phyloP scores from a whole-genome alignment of 2,329 filamentous ascomycete species.

The Calycina marina region DNA sequence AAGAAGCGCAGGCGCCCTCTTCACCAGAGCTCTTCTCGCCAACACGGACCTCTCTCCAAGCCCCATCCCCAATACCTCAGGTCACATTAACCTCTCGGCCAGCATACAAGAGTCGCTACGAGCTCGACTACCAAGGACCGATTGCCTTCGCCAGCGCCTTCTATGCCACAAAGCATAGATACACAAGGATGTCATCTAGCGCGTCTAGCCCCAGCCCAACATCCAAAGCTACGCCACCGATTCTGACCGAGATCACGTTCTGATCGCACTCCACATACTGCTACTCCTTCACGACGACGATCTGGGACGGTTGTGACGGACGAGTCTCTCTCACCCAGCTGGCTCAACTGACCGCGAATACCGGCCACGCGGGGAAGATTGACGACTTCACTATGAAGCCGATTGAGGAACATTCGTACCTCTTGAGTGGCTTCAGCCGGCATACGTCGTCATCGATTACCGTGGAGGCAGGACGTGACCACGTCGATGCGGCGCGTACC shows the following conservation, averaged over 20 bases:
- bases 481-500: constrained; percentile 5
- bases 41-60: constrained; percentile 2
- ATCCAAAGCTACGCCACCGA: constrained; percentile 4
- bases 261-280: constrained; percentile 6
- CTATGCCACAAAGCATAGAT: constrained; percentile 6
- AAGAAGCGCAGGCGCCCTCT: constrained; percentile 5
- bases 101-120: constrained; percentile 6
- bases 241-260: constrained; percentile 10
- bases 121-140: constrained; percentile 4
- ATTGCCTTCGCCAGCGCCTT: constrained; percentile 9
- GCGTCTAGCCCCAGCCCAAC: constrained; percentile 2
- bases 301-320: constrained; percentile 4
- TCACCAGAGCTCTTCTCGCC: constrained; percentile 4
- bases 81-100: constrained; percentile 4
- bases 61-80: constrained; percentile 2
- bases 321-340: constrained; percentile 9
- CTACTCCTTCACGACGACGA: constrained; percentile 7
- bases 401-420: constrained; percentile 8
- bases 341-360: constrained; percentile 7
- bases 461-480: constrained; percentile 6
- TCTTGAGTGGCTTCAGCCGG: constrained; percentile 12
- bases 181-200: constrained; percentile 3
- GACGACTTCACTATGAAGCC: constrained; percentile 9
- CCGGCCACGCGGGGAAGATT: constrained; percentile 7
- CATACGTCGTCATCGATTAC: constrained; percentile 7